phyloP scores from a whole-genome alignment of 2,329 filamentous ascomycete genomes.

The Macrophomina tecta region DNA sequence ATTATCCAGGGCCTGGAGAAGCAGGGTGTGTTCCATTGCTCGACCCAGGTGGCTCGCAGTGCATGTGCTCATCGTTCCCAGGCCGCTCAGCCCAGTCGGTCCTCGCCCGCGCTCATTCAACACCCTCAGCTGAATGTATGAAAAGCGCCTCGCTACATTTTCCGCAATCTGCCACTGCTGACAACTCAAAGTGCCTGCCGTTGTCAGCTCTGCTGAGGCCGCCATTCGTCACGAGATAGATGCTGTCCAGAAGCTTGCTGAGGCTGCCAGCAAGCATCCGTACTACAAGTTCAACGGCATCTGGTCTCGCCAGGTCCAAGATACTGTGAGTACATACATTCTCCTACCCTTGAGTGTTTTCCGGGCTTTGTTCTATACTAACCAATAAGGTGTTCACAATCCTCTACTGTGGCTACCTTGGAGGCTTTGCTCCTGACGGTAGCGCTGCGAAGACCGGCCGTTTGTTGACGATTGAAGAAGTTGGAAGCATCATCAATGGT shows the following conservation, averaged over 20 bases:
- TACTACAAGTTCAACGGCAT: conserved; percentile 98
- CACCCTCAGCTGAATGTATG: conserved; percentile 69
- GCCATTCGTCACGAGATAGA: conserved; percentile 75
- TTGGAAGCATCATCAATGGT: conserved; percentile 80
- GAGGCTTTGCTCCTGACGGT: conserved; percentile 66
- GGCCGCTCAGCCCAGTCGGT: conserved; percentile 81
- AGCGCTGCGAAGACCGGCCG: conserved; percentile 62
- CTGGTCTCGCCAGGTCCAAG: conserved; percentile 86
- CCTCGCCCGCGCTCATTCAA: conserved; percentile 88
- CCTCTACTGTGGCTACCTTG: conserved; percentile 76
- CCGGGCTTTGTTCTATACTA: too few relatives aligned
- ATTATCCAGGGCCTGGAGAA: conserved; percentile 84
- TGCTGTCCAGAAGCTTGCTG: conserved; percentile 72
- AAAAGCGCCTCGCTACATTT: conserved; percentile 29
- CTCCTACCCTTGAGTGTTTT: neutral
- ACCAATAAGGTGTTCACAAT: conserved; percentile 60
- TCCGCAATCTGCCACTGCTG: conserved; percentile 12
- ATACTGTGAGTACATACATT: conserved; percentile 64
- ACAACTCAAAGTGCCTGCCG: conserved; percentile 64
- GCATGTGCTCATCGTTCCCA: conserved; percentile 35
- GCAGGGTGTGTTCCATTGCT: conserved; percentile 57
- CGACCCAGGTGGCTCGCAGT: neutral
- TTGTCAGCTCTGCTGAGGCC: conserved; percentile 72
- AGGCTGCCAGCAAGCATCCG: conserved; percentile 80
- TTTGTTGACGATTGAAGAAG: conserved; percentile 86